Evolutionary conservation across 2,329 filamentous ascomycete genomes (phyloP), one percentile per base, ranked within the genome.

Genomic region (Incumbomyces lentus): DNA sequence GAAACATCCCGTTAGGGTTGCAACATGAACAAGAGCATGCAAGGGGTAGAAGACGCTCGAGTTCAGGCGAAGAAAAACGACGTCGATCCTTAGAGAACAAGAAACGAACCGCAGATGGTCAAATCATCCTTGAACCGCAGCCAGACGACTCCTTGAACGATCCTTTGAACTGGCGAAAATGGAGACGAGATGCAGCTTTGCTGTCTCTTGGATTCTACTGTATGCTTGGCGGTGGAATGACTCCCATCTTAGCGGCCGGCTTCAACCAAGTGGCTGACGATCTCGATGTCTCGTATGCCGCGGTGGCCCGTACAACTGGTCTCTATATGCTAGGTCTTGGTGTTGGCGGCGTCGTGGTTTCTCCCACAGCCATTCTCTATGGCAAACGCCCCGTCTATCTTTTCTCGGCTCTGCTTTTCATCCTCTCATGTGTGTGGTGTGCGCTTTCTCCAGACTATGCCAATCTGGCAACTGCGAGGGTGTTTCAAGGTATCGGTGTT

Each of bases 281-380:
- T 1, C 82, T 84, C 60, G 51, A 74, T 49, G 77, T 95, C 17
- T 72, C 77, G 0, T 78, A 84, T 13, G 76, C 86, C 26, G 67
- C 76, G 43, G 87, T 95, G 3, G 82, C 90, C 2, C 72, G 94
- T 48, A 96, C 90, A 0, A 95, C 89, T 0, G 89, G 89, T 1
- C 68, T 95, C 12, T 95, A 87, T 68, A 95, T 96, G 89, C 74
- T 95, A 76, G 92, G 92, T 0, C 69, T 96, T 33, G 90, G 89
- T 1, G 58, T 95, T 1, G 90, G 90, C 1, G 87, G 81, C 14
- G 81, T 95, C 6, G 60, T 96, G 44, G 82, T 84, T 58, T 92
- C 86, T 0, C 92, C 90, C 0, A 95, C 89, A 0, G 90, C 90
- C 26, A 95, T 96, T 51, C 62, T 95, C 0, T 95, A 70, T 49